Evolutionary conservation across 306 rosid genomes (phyloP).

Genomic region (Psophocarpus tetragonolobus): DNA sequence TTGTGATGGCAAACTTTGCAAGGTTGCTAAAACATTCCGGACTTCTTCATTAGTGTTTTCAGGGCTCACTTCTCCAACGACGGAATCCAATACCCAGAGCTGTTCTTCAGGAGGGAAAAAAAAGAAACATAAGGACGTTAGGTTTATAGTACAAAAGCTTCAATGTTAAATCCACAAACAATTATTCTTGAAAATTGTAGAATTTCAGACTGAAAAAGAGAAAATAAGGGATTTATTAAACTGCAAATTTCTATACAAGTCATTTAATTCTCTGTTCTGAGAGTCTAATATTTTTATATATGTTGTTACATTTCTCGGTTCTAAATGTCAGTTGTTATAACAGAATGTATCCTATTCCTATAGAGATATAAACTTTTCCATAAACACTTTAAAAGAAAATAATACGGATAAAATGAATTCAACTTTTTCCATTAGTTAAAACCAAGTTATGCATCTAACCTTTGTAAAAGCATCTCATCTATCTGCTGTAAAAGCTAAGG

Average conservation of each 20-base stretch:
- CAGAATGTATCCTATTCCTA: background rate
- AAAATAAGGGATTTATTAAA: background rate
- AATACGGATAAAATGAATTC: no score
- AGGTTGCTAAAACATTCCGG: slow-evolving; percentile 63
- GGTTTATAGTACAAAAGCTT: slow-evolving; percentile 6
- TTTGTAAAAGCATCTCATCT: background rate
- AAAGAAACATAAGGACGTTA: background rate
- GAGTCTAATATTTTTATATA: background rate
- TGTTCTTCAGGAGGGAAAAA: slow-evolving; percentile 62
- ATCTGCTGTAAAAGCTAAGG: background rate
- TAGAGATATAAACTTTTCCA: background rate
- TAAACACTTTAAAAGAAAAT: no score
- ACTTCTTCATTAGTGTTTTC: slow-evolving; percentile 71
- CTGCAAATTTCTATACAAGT: background rate
- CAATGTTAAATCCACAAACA: background rate
- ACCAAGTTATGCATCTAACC: background rate
- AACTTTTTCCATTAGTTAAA: no score
- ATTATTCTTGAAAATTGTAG: background rate
- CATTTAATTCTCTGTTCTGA: background rate
- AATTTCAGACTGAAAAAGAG: background rate
- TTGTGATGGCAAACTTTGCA: slow-evolving; percentile 68
- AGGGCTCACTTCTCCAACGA: slow-evolving; percentile 69
- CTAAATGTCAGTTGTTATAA: background rate
- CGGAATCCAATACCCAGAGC: slow-evolving; percentile 94
- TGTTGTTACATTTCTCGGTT: background rate